Evolutionary conservation across 331 rosid species (phyloP), one percentile per base, ranked within the genome.

Genomic region (Acacia pycnantha): DNA sequence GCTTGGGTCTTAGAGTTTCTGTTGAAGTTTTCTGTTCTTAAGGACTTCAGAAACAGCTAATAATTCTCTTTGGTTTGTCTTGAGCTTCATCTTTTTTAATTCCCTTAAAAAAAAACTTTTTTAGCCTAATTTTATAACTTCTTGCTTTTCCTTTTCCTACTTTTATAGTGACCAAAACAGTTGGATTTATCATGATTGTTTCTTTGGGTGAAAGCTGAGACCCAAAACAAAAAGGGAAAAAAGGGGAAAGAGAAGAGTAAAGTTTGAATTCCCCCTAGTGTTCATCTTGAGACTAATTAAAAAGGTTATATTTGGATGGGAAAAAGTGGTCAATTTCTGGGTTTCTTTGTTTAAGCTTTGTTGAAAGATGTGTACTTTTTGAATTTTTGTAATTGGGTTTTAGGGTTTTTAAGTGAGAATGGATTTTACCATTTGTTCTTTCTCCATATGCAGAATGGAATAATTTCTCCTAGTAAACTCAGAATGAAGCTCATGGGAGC

Each of bases 391-490:
- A 11, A 47, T 35, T 78, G 68, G 33, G 78, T 74, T 82, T 26
- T 26, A 70, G 58, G 35, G 44, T 10, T 56, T 46, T 77, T 77
- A 41, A 29, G 24, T 31, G 70, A 33, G 73, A 24, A 62, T 77
- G 69, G 19, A 13, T 43, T 11, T 59, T 84, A 70, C 24, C 22
- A 18, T 76, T 29, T 84, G 22, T 41, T 62, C 22, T 37, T 67
- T 62, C 46, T 29, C 48, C 35, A 61, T 22, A 35, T 87, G 86
- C 91, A 95, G 98, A 81, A 86, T 64, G 98, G 97, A 84, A 89
- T 95, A 64, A 95, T 95, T 85, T 95, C 98, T 84, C 98, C 98
- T 0, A 93, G 97, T 82, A 95, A 95, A 81, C 88, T 95, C 27
- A 89, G 98, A 85, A 93, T 95, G 98, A 95, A 95, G 86, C 93